Evolutionary conservation across 768 basidiomycete genomes (phyloP), one percentile per base, ranked within the genome.

Genomic region (Serpula lacrymans): DNA sequence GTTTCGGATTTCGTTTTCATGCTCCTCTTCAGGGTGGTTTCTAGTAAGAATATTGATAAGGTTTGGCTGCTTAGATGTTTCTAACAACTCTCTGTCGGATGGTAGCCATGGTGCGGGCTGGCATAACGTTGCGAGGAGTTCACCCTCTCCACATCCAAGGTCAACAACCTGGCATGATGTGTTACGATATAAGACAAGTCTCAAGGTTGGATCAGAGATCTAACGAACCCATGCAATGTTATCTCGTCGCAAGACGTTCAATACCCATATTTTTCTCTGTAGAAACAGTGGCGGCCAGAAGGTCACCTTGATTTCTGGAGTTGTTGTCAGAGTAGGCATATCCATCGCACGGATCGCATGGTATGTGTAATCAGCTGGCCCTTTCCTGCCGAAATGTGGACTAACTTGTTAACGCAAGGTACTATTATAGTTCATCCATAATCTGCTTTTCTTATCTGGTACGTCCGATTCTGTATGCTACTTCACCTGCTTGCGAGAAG

Each of bases 131-230:
- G 69, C 58, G 11, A 93, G 75, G 6, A 93, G 71, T 27, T 80
- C 69, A 16, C 90, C 90, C 60, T 88, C 80, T 28, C 90, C 90
- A 50, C 90, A 94, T 4, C 90, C 90, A 20, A 90, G 68, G 51
- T 94, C 90, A 34, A 91, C 66, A 6, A 92, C 71, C 88, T 90
- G 43, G 16, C 18, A 9, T 17, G 21, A 37, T 20, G 37, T 30
- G 38, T 4, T n/a, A 6, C 20, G 32, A 33, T 46, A 37, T 35
- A 32, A 37, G 18, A 26, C 25, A 14, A 16, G 25, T 12, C 7
- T 10, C 17, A 22, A 21, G 26, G 25, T 33, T n/a, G 20, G 24
- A 22, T 45, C 29, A 30, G 18, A 34, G 10, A 13, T 23, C 11
- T 41, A 4, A 55, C 69, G 37, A 46, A 81, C 84, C 57, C 74